Conservation (phyloP, 139 green algal species). For the Penium margaritaceum region DNA sequence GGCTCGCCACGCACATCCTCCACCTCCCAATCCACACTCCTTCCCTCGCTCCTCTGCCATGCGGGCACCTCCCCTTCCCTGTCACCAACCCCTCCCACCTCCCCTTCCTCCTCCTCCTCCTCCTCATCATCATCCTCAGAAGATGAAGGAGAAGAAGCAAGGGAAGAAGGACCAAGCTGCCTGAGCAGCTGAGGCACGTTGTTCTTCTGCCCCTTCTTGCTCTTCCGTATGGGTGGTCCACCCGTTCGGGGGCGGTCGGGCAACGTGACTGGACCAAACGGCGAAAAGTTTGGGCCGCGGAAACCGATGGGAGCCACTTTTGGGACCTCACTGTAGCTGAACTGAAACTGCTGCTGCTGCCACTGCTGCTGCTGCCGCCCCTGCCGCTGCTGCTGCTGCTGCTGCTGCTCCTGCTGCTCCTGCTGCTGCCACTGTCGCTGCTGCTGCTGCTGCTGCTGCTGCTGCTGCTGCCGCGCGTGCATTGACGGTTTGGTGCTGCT, state of each 20-base stretch:
- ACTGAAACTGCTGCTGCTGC: slow-evolving; percentile 1
- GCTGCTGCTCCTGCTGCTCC: no score
- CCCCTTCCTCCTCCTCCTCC: slow-evolving; percentile 10
- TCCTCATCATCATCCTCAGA: no score
- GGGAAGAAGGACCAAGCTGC: no score
- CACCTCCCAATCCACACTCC: no score
- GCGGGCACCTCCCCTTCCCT: slow-evolving; percentile 5
- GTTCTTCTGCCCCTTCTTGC: no score
- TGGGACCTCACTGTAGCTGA: slow-evolving; percentile 17
- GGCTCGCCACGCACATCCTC: slow-evolving; percentile 20
- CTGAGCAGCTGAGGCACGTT: neutral
- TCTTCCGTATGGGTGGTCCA: slow-evolving; percentile 11
- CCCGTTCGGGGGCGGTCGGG: slow-evolving; percentile 12
- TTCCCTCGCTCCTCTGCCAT: neutral
- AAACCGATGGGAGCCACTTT: slow-evolving; percentile 21
- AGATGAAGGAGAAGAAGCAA: no score
- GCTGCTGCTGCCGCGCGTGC: no score
- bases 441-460: no score
- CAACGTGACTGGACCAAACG: slow-evolving; percentile 21
- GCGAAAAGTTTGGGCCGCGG: slow-evolving; percentile 9
- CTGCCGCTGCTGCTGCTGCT: no score
- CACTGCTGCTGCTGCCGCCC: neutral
- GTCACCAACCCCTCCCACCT: neutral
- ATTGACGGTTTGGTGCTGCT: no score
- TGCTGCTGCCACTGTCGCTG: no score